Base-by-base conservation (phyloP, 345 rosid genomes). In the Hibiscus mutabilis region DNA sequence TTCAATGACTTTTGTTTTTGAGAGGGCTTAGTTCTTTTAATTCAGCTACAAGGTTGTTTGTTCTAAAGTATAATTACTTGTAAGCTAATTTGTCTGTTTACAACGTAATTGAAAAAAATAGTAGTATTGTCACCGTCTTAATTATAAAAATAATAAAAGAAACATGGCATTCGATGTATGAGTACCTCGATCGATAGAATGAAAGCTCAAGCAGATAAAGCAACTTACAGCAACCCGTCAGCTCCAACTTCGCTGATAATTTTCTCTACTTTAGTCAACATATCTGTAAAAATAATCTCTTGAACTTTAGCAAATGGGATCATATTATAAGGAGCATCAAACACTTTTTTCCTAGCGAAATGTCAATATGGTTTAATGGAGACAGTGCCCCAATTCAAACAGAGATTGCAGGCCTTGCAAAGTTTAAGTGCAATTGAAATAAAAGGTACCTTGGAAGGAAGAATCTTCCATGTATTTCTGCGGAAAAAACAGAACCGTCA, bases 401-500 rank as follows among this genome's bases (percentile, higher is more conserved):
- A 14, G 2, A 56, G 35, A 57, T 60, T 40, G 12, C 57, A 35
- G 61, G 25, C 18, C n/a, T 60, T 47, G 67, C 19, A 79, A 64
- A 46, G 21, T 13, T 11, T 63, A 24, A 46, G 69, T 6, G 64
- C 51, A 58, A 13, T 65, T 51, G 60, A 67, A 42, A 73, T 22
- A 74, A 71, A 60, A 60, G 69, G 79, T 76, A 91, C 97, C 98
- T 80, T 88, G 95, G 82, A 94, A 91, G 40, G 91, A 79, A 27
- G 94, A 83, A 85, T 91, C 96, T 75, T 87, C 92, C 94, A 91
- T 87, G 79, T 78, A 89, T 72, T 73, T 87, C 97, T 91, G 87
- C 80, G 62, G 0, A 71, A 72, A 49, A 77, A 68, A 77, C 67
- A 77, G 71, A 74, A 72, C 9, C 19, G 66, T 64, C 22, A 75